phyloP scores from a whole-genome alignment of 2,329 filamentous ascomycete genomes.

The Alternaria angustiovoidea region DNA sequence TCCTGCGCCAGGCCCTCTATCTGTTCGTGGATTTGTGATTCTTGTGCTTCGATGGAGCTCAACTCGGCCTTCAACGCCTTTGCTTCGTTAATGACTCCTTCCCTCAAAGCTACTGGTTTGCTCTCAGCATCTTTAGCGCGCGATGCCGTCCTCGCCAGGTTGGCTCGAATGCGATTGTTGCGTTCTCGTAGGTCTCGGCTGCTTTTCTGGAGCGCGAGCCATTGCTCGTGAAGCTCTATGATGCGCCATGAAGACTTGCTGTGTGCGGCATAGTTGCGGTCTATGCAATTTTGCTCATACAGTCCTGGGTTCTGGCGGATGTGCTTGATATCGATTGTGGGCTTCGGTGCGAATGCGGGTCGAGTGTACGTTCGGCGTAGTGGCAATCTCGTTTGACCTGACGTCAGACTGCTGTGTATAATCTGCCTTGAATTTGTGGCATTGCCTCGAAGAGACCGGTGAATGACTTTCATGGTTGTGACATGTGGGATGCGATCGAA shows the following conservation, averaged over 20 bases:
- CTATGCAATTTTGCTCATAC: slow-evolving; percentile 81
- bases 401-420: slow-evolving; percentile 1
- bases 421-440: slow-evolving; percentile 17
- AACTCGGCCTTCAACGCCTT: slow-evolving; percentile 70
- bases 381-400: slow-evolving; percentile 37
- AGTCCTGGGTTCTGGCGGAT: slow-evolving; percentile 85
- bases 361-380: slow-evolving; percentile 58
- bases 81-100: slow-evolving; percentile 69
- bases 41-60: slow-evolving; percentile 66
- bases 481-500: background rate
- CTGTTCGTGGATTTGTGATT: slow-evolving; percentile 67
- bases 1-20: slow-evolving; percentile 78
- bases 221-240: slow-evolving; percentile 57
- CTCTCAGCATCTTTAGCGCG: slow-evolving; percentile 36
- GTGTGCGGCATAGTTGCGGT: slow-evolving; percentile 78
- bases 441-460: slow-evolving; percentile 27
- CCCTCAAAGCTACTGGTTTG: slow-evolving; percentile 52
- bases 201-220: slow-evolving; percentile 63
- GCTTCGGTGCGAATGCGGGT: slow-evolving; percentile 78
- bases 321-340: slow-evolving; percentile 82
- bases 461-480: slow-evolving; percentile 19
- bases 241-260: slow-evolving; percentile 63
- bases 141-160: slow-evolving; percentile 55
- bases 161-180: slow-evolving; percentile 69
- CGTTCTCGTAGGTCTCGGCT: slow-evolving; percentile 70